These are phyloP conservation scores for Pleurotus djamor DNA, from an alignment of 768 basidiomycete genomes.

Conservation along the genomic window DNA sequence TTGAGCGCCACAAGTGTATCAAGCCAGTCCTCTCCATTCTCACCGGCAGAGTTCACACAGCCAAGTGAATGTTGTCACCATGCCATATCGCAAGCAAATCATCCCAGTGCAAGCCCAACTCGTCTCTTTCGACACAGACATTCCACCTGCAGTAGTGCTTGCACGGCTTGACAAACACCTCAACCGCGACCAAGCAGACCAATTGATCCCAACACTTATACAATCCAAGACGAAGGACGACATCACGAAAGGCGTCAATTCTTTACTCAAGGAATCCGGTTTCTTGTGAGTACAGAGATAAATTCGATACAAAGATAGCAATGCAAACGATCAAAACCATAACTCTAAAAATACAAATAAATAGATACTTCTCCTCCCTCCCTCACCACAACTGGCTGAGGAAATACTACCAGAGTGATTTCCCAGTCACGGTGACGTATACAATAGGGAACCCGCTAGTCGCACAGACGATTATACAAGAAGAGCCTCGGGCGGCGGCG, in stretches of 20 bases:
- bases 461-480: constrained; percentile 39
- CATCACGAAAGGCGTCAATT: constrained; percentile 28
- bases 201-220: constrained; percentile 19
- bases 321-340: too few relatives aligned
- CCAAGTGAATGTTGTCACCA: not conserved
- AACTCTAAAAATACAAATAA: not conserved
- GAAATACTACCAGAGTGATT: constrained; percentile 18
- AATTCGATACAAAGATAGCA: too few relatives aligned
- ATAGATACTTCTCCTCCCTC: constrained; percentile 40
- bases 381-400: constrained; percentile 34
- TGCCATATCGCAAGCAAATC: constrained; percentile 11
- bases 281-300: constrained; percentile 54
- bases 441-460: constrained; percentile 50
- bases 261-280: constrained; percentile 27
- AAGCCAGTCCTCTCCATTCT: too few relatives aligned
- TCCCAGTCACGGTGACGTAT: constrained; percentile 36
- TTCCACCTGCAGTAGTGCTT: constrained; percentile 37
- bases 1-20: not conserved
- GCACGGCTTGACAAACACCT: constrained; percentile 39
- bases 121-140: constrained; percentile 38
- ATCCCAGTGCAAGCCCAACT: constrained; percentile 35
- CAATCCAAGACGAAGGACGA: constrained; percentile 30
- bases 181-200: constrained; percentile 32
- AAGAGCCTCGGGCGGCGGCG: constrained; percentile 36
- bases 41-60: not conserved